Percentiles rank a stretch among this genome's conserved stretches.
These are phyloP conservation scores for Oidiodendron maius DNA, from an alignment of 495 filamentous ascomycete genomes.

Conservation along the genomic window DNA sequence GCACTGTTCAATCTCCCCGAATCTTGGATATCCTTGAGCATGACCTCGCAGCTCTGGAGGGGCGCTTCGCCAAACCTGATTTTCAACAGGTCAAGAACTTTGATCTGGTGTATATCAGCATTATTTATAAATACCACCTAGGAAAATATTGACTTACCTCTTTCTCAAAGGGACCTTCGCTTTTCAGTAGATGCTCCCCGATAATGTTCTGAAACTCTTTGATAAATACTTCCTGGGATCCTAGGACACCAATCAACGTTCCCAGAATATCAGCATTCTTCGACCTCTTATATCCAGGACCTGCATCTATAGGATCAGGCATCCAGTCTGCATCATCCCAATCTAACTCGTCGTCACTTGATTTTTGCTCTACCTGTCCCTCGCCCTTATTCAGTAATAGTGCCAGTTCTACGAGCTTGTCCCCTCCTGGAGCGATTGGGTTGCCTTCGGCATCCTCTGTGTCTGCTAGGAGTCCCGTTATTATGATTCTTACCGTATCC, in stretches of 20 bases:
- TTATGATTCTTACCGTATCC: slow-evolving; percentile 83
- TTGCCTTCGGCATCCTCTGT: slow-evolving; percentile 45
- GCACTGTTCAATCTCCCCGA: slow-evolving; percentile 63
- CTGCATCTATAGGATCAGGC: slow-evolving; percentile 88
- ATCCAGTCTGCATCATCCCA: slow-evolving; percentile 90
- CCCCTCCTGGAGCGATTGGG: slow-evolving; percentile 14
- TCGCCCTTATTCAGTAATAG: slow-evolving; percentile 61
- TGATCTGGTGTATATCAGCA: slow-evolving; percentile 21
- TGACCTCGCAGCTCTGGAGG: slow-evolving; percentile 90
- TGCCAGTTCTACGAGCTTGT: slow-evolving; percentile 66
- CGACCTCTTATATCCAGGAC: slow-evolving; percentile 83
- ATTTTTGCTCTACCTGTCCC: slow-evolving; percentile 35
- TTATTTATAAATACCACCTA: background rate
- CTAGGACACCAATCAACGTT: slow-evolving; percentile 79
- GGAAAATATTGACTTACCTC: slow-evolving; percentile 37
- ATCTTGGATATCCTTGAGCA: slow-evolving; percentile 91
- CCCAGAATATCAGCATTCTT: slow-evolving; percentile 89
- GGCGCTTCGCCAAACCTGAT: slow-evolving; percentile 78
- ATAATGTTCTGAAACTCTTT: slow-evolving; percentile 86
- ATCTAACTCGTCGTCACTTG: slow-evolving; percentile 64
- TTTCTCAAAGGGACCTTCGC: slow-evolving; percentile 64
- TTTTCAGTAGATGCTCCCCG: slow-evolving; percentile 71
- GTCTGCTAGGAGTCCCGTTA: slow-evolving; percentile 76
- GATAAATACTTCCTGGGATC: slow-evolving; percentile 82
- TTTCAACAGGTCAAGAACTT: slow-evolving; percentile 82